Conservation (phyloP, 768 basidiomycete species). For the Lactifluus hygrophoroides region DNA sequence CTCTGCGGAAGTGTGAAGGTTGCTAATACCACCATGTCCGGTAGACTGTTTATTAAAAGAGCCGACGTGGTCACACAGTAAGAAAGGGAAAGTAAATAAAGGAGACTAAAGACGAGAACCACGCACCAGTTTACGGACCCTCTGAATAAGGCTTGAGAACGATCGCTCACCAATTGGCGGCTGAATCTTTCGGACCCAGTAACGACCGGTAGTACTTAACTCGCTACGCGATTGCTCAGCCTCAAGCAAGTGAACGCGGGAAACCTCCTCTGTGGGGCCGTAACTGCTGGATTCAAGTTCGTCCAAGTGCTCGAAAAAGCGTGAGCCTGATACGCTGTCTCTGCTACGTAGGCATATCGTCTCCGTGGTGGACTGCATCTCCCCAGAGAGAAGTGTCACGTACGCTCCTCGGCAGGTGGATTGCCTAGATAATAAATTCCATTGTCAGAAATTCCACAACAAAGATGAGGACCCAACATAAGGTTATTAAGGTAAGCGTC, state of each 20-base stretch:
- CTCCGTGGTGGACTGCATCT: constrained; percentile 20
- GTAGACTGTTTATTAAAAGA: constrained; percentile 39
- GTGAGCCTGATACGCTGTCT: too few species aligned
- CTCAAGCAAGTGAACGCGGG: constrained; percentile 30
- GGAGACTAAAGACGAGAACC: not conserved
- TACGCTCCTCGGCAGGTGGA: constrained; percentile 60
- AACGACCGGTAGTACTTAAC: not conserved
- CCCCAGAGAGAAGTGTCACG: constrained; percentile 42
- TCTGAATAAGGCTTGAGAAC: not conserved
- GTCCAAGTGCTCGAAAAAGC: too few species aligned
- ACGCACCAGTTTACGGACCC: not conserved
- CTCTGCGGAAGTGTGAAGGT: constrained; percentile 43
- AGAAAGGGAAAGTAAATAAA: not conserved
- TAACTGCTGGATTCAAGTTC: constrained; percentile 39
- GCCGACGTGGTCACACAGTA: not conserved
- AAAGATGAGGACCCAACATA: not conserved
- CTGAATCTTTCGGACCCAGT: not conserved
- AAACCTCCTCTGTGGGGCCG: constrained; percentile 54
- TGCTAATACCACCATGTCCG: constrained; percentile 63
- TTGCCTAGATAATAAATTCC: constrained; percentile 32
- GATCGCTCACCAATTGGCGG: not conserved
- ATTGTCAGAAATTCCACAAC: not conserved
- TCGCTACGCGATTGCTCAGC: not conserved
- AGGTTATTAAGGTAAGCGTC: constrained; percentile 31
- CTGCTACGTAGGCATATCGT: too few species aligned